Evolutionary conservation across 306 rosid species (phyloP).

Genomic region (Oemleria cerasiformis): DNA sequence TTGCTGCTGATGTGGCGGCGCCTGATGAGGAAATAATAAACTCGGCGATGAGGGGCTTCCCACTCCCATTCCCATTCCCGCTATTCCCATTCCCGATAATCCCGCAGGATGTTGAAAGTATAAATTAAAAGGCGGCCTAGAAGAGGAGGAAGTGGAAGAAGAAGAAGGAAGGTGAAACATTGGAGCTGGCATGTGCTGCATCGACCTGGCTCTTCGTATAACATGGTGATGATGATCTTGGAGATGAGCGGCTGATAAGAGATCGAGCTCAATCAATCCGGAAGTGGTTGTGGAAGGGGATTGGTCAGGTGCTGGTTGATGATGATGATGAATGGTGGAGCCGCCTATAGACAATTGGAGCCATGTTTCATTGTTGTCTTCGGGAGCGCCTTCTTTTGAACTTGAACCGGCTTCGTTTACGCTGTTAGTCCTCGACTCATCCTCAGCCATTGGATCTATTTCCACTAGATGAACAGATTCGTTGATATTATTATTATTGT

Average conservation of each 20-base stretch:
- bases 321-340: not conserved
- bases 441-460: conserved; percentile 49
- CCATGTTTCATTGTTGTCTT: conserved; percentile 42
- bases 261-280: conserved; percentile 60
- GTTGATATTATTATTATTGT: not conserved
- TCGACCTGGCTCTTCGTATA: not conserved
- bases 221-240: not conserved
- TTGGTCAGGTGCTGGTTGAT: not conserved
- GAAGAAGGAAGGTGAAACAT: conserved; percentile 6
- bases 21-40: conserved; percentile 31
- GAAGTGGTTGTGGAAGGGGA: not conserved
- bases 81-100: too few species aligned
- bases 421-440: conserved; percentile 51
- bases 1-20: conserved; percentile 9
- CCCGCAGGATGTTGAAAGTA: not conserved
- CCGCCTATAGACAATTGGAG: conserved; percentile 76
- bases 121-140: not conserved
- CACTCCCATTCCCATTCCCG: not conserved
- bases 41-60: conserved; percentile 28
- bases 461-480: not conserved
- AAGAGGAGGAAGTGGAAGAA: not conserved
- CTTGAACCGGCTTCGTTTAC: conserved; percentile 25
- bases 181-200: not conserved
- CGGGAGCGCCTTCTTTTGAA: conserved; percentile 6
- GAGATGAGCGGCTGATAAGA: conserved; percentile 33